Evolutionary conservation across 2,329 filamentous ascomycete species (phyloP), one percentile per base, ranked within the genome.

Genomic region (Penicillium polonicum): DNA sequence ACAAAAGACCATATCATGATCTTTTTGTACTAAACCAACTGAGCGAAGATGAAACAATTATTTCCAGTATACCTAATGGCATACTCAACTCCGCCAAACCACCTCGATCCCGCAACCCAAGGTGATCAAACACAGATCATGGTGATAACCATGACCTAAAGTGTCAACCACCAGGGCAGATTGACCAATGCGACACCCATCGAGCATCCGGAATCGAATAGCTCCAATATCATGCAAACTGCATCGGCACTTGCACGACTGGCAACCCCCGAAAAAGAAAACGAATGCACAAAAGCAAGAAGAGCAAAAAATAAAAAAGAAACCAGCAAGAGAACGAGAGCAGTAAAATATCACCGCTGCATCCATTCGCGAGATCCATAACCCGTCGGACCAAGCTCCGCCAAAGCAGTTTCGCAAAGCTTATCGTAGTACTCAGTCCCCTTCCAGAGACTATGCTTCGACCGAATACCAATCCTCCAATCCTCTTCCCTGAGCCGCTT

Each of bases 391-490:
- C 36, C 54, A 59, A 77, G 59, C 58, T 78, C 76, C 10, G 64
- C 70, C 68, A 79, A 55, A 4, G 73, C 71, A 50, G 67, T 63
- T 27, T 61, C 66, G 46, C 76, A 78, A 21, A 75, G 66, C 6
- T 66, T 62, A 48, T 72, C 64, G 58, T 79, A 79, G 52, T 75
- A 74, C 29, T 68, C 67, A 15, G 65, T 54, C 1, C 71, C 74
- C 54, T 76, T 77, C 70, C 74, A 76, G 3, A 68, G 67, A 21
- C 71, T 67, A n/a, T 58, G 56, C 21, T 59, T 46, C 4, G 70
- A 69, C 23, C 63, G 69, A 48, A 77, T 57, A 4, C 76, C 74
- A 35, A 77, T 74, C 33, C 63, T 66, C 75, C 76, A 79, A 13
- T 70, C 70, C 13, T 70, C 71, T 3, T 68, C 60, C 2, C 70